These are phyloP conservation scores for Flaveria floridana DNA, from an alignment of 140 eudicot genomes.

Conservation along the genomic window DNA sequence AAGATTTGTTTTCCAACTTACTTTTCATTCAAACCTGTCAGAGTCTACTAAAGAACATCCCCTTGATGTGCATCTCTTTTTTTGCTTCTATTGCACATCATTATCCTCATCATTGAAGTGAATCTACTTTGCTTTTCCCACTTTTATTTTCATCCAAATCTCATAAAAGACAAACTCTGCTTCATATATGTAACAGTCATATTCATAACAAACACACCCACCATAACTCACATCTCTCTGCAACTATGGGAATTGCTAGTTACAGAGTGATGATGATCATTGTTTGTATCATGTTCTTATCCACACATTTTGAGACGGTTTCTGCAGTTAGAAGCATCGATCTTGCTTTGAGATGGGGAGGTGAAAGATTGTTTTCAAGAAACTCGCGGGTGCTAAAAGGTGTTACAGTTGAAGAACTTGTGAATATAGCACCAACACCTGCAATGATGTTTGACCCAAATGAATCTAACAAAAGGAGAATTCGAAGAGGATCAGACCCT, in stretches of 20 bases:
- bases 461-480: slow-evolving; percentile 68
- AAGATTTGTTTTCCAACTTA: slow-evolving; percentile 42
- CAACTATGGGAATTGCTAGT: slow-evolving; percentile 40
- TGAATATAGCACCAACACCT: slow-evolving; percentile 54
- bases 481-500: slow-evolving; percentile 81
- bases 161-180: slow-evolving; percentile 41
- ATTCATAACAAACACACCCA: slow-evolving; percentile 35
- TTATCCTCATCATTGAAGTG: slow-evolving; percentile 51
- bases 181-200: slow-evolving; percentile 43
- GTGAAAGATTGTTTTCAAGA: slow-evolving; percentile 36
- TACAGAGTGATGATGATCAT: slow-evolving; percentile 40
- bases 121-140: slow-evolving; percentile 54
- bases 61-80: slow-evolving; percentile 36
- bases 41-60: slow-evolving; percentile 73
- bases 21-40: slow-evolving; percentile 80
- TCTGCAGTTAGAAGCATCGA: slow-evolving; percentile 49
- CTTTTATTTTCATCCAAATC: slow-evolving; percentile 55
- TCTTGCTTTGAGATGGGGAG: slow-evolving; percentile 56
- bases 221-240: slow-evolving; percentile 23
- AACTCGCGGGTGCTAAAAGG: slow-evolving; percentile 39
- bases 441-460: slow-evolving; percentile 61
- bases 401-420: slow-evolving; percentile 34
- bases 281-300: slow-evolving; percentile 47
- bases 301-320: slow-evolving; percentile 42
- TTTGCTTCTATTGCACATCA: slow-evolving; percentile 46